Base-by-base conservation (phyloP, 352 stramenopile genomes). In the Aphanomyces stellatus region DNA sequence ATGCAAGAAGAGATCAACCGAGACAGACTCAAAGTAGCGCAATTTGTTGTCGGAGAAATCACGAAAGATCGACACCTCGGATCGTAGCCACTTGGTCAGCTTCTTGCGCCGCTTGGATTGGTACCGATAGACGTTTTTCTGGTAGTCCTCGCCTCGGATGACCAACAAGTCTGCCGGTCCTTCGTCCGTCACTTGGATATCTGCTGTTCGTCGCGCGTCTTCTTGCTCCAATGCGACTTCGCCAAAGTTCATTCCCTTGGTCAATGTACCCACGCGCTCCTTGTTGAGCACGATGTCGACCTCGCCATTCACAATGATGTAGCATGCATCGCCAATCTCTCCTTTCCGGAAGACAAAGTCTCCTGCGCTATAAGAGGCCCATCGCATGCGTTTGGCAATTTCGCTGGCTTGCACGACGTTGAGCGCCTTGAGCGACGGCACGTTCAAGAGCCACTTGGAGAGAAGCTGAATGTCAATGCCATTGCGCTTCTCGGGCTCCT, bases 21-120 rank as follows among this genome's bases (percentile, higher is more conserved):
- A 88, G 43, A 88, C 81, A 55, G 88, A 78, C 65, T 90, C 81
- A 70, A 87, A 90, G 66, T 86, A 90, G 56, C 87, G 79, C 25
- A 90, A 73, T 30, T 90, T 90, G 71, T 76, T 87, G 65, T 90
- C 81, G 17, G 86, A 76, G 27, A 80, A 90, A 65, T 88, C 81
- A 5, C 81, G 79, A 68, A 90, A 88, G 31, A 88, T 66, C 25
- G 73, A 67, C 27, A 88, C 79, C 51, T 90, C 81, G 0, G 76
- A 83, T 69, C 88, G 81, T 46, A 90, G 63, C 79, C 81, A 90
- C 24, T 73, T 78, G 31, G 85, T 81, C 19, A 88, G 70, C 42
- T 88, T 77, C 62, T 90, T 90, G 4, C 79, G 78, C 22, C 81
- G 75, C 25, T 78, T 70, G 19, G 79, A 83, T 57, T 90, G 81